Base-by-base conservation (phyloP, 495 filamentous ascomycete species). In the Schizothecium vesticola region DNA sequence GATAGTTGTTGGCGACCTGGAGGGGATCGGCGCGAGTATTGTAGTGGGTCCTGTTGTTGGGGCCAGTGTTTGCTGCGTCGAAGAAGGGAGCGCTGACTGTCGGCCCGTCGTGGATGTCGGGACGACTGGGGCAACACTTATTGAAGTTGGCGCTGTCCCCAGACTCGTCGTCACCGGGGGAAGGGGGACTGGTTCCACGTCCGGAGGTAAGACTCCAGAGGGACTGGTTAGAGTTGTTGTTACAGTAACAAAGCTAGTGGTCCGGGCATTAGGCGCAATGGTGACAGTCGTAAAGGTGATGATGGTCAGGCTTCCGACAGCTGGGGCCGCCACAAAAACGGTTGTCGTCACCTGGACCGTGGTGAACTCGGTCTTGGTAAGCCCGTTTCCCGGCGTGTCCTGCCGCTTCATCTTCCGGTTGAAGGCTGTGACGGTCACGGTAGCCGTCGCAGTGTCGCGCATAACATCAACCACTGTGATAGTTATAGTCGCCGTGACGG, bases 341-440 rank as follows among this genome's bases (percentile, higher is more conserved):
- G 74, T 76, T 12, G 67, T 71, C 5, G 69, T 76, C 9, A 70
- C 56, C 29, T 68, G 69, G 23, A 74, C 61, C 2, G 73, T 77
- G 1, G 70, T 74, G 19, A 51, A n/a, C 19, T 51, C 43, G 1
- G 43, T 51, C 43, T 51, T 51, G 19, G 43, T 51, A 51, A 51
- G 43, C 43, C 43, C 43, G 9, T 51, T n/a, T 51, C 43, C 43
- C 7, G 43, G 43, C 16, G 43, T 51, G 8, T 73, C 75, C 4
- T 29, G 56, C 6, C 58, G 63, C 4, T 69, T 25, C 4, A 59
- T 28, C 5, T 59, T 72, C 36, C 26, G 58, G 3, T 25, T 33
- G 3, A 65, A 65, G 13, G 69, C 43, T 0, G 74, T 75, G 1
- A 70, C 72, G 3, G 68, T 73, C 3, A 71, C 43, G 43, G 43